A percentile compares a stretch with the other conserved stretches of the same genome.
Conservation (phyloP, 192 early-diverging fungal genomes). For the Backusella morwellensis region DNA sequence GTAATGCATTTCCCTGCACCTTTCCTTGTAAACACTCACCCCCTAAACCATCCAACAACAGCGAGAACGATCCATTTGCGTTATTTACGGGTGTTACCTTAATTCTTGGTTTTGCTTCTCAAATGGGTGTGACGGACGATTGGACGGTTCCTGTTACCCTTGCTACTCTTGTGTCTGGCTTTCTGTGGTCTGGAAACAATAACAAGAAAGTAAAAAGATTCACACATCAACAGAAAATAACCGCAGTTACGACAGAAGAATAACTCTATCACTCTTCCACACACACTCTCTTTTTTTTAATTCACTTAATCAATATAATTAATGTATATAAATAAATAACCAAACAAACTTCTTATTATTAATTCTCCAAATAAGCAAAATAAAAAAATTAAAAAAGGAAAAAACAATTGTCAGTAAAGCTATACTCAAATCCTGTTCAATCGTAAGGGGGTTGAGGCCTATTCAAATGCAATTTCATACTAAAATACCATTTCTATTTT, state of each 20-base stretch:
- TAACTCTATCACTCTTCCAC: neutral
- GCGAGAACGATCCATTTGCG: constrained; percentile 14
- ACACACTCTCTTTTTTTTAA: neutral
- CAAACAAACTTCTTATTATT: neutral
- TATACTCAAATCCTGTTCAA: neutral
- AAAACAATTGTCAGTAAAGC: neutral
- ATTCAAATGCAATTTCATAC: neutral
- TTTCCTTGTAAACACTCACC: constrained; percentile 5
- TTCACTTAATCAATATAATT: neutral
- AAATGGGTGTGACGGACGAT: constrained; percentile 36
- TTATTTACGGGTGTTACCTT: constrained; percentile 27
- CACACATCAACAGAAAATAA: constrained; percentile 1
- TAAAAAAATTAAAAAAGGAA: neutral
- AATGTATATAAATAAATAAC: constrained; percentile 4
- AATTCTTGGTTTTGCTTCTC: constrained; percentile 27
- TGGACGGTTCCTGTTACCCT: constrained; percentile 39
- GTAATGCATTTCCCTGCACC: constrained; percentile 9
- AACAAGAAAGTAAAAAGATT: constrained; percentile 6
- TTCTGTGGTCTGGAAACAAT: constrained; percentile 32
- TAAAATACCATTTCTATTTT: no score
- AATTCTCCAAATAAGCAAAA: neutral
- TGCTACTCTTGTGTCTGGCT: constrained; percentile 30
- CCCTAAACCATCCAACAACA: neutral
- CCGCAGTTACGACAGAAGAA: neutral
- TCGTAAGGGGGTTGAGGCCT: neutral